Conservation (phyloP, 2,329 filamentous ascomycete genomes). For the Curvularia sp. region DNA sequence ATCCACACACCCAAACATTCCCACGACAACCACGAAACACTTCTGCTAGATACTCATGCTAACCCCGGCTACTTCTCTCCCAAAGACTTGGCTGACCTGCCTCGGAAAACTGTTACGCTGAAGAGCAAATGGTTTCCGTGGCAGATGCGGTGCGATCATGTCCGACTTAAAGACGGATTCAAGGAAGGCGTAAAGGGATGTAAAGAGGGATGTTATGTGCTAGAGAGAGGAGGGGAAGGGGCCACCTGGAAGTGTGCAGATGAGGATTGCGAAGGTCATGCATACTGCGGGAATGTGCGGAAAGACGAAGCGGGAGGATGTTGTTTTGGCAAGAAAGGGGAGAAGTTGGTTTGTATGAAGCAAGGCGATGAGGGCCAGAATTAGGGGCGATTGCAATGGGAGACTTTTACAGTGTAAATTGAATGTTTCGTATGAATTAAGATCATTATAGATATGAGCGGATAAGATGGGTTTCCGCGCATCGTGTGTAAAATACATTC, state of each 20-base stretch:
- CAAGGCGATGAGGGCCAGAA: too few species aligned
- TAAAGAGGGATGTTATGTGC: constrained; percentile 35
- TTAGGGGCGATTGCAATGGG: neutral
- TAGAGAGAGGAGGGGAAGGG: constrained; percentile 34
- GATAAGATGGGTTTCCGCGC: neutral
- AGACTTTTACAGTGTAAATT: neutral
- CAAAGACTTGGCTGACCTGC: constrained; percentile 26
- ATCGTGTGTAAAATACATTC: neutral
- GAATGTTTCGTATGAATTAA: neutral
- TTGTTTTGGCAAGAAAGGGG: constrained; percentile 42
- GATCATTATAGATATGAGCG: neutral
- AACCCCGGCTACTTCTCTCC: constrained; percentile 25
- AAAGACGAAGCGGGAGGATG: constrained; percentile 17
- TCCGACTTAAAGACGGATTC: constrained; percentile 10
- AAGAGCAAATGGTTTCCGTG: constrained; percentile 23
- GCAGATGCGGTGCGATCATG: constrained; percentile 36
- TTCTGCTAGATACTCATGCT: constrained; percentile 18
- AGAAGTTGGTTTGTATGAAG: constrained; percentile 32
- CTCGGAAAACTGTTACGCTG: constrained; percentile 22
- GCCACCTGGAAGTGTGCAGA: constrained; percentile 27
- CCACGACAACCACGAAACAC: constrained; percentile 17
- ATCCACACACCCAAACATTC: constrained; percentile 16
- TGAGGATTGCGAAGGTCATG: constrained; percentile 39
- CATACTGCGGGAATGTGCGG: constrained; percentile 29
- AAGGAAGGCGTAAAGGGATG: constrained; percentile 12